A percentile compares a stretch with the other conserved stretches of the same genome.
Conservation (phyloP, 345 rosid genomes). For the Laguncularia racemosa region DNA sequence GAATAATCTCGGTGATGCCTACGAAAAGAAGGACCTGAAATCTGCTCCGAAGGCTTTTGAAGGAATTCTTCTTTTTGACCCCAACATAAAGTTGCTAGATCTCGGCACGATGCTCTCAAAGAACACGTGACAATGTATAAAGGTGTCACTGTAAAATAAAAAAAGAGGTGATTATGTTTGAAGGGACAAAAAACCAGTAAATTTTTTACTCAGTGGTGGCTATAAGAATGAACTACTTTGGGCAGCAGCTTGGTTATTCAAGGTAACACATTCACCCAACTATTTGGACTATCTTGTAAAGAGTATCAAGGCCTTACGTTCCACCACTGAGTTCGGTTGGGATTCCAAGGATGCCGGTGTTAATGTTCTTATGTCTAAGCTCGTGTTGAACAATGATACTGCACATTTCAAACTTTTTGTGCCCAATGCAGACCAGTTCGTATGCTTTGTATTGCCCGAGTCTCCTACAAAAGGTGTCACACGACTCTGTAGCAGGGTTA, state of each 20-base stretch:
- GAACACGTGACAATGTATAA: constrained; percentile 68
- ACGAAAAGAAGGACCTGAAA: constrained; percentile 70
- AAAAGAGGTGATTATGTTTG: constrained; percentile 43
- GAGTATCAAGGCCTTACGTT: constrained; percentile 20
- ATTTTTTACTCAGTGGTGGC: no score
- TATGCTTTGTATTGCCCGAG: constrained; percentile 42
- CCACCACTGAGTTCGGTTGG: constrained; percentile 62
- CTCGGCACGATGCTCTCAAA: constrained; percentile 65
- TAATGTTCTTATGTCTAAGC: constrained; percentile 57
- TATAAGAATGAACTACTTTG: constrained; percentile 90
- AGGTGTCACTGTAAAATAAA: constrained; percentile 70
- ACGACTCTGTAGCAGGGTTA: no score
- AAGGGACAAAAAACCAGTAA: neutral
- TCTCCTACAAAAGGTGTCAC: constrained; percentile 37
- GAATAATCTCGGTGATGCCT: constrained; percentile 99
- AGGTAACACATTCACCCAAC: constrained; percentile 38
- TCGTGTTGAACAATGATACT: constrained; percentile 4
- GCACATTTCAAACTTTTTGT: constrained; percentile 13
- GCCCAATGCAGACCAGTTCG: constrained; percentile 28
- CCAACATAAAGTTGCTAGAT: constrained; percentile 78
- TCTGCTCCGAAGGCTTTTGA: constrained; percentile 89
- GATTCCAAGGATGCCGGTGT: constrained; percentile 76
- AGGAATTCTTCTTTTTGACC: constrained; percentile 84
- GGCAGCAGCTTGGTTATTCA: constrained; percentile 82
- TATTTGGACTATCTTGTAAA: constrained; percentile 37